phyloP scores from a whole-genome alignment of 192 early-diverging fungal genomes.

The Coemansia sp. region DNA sequence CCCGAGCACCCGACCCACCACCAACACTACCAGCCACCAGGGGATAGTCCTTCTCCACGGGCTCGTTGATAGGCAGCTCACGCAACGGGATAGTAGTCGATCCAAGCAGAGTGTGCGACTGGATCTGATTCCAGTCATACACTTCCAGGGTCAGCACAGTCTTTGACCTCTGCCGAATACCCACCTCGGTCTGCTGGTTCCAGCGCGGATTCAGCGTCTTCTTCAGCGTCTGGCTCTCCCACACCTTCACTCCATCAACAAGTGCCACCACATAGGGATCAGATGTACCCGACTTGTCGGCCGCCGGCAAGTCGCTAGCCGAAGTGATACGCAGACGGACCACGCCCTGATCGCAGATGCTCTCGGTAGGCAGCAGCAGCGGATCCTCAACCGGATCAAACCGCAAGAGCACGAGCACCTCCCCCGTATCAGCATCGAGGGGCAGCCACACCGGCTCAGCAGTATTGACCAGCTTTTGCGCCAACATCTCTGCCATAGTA shows the following conservation, averaged over 20 bases:
- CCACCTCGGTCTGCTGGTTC: slow-evolving; percentile 63
- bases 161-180: slow-evolving; percentile 57
- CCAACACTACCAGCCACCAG: slow-evolving; percentile 21
- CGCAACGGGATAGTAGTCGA: slow-evolving; percentile 54
- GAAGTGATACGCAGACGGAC: slow-evolving; percentile 60
- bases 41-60: slow-evolving; percentile 48
- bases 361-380: slow-evolving; percentile 45
- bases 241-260: slow-evolving; percentile 63
- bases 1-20: slow-evolving; percentile 2
- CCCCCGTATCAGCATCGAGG: slow-evolving; percentile 52
- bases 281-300: slow-evolving; percentile 68
- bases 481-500: slow-evolving; percentile 47
- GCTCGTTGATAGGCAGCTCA: slow-evolving; percentile 55
- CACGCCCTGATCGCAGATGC: slow-evolving; percentile 62
- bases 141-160: slow-evolving; percentile 62
- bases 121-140: slow-evolving; percentile 80
- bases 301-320: slow-evolving; percentile 62
- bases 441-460: slow-evolving; percentile 52
- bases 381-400: slow-evolving; percentile 51
- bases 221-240: slow-evolving; percentile 68
- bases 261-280: slow-evolving; percentile 72
- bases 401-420: slow-evolving; percentile 52
- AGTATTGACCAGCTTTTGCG: slow-evolving; percentile 46
- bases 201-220: slow-evolving; percentile 73
- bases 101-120: slow-evolving; percentile 62